Base-by-base conservation (phyloP, 1,284 basidiomycete genomes). In the Trichosporon sp. region DNA sequence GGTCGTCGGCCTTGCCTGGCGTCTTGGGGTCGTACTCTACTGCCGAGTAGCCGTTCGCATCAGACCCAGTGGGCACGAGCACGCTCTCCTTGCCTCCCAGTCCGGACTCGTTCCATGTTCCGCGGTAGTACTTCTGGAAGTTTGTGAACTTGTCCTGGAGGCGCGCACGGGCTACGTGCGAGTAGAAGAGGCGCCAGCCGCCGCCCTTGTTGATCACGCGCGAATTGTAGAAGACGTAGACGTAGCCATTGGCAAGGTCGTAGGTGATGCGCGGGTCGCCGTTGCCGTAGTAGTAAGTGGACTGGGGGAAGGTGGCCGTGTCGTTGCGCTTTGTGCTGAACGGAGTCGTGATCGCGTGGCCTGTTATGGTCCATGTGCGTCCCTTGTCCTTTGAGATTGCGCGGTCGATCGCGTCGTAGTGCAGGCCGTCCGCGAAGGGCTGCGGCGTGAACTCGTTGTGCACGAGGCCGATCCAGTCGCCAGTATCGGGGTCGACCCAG, bases 401-500 rank as follows among this genome's bases (percentile, higher is more conserved):
- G 2, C 40, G 56, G 49, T 67, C 66, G 56, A 67, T 65, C 2
- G 56, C 44, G 61, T 67, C 66, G 58, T 58, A 67, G 63, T 67
- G 66, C 36, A 67, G 56, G 0, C 56, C 21, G 56, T 67, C 66
- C 16, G 31, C 32, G 29, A 44, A 67, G 4, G 66, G 66, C 5
- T 11, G 2, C 19, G 61, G 61, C 21, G 66, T 65, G 21, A 61
- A 67, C 61, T 67, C 66, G 59, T 67, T 65, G 61, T 65, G 66
- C 14, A 65, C 56, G 31, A 65, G 66, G 2, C 66, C 61, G 44
- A 37, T 27, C 66, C 63, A 65, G 56, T 64, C 63, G 19, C 63
- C 66, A 3, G 60, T 59, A 56, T 67, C 66, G 6, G 66, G 63
- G 59, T 67, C 66, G 13, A 65, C 60, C 65, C 65, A 64, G 1